A percentile compares a stretch with the other conserved stretches of the same genome.
Evolutionary conservation across 805 yeast genomes (phyloP).

Genomic region (Hanseniaspora lachancei): DNA sequence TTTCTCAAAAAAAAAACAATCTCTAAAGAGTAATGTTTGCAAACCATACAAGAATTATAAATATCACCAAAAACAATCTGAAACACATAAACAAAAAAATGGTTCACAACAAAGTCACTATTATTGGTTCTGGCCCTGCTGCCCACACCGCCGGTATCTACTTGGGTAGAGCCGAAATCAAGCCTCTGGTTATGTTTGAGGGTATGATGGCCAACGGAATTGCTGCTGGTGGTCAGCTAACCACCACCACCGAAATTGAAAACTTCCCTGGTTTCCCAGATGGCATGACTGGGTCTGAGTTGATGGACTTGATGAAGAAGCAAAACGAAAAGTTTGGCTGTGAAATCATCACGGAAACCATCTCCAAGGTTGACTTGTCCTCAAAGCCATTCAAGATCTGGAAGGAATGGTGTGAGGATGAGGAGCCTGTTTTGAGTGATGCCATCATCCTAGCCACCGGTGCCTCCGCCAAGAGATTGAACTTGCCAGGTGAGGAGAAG

Average conservation of each 20-base stretch:
- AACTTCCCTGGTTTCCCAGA: slow-evolving; percentile 98
- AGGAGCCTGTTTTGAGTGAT: slow-evolving; percentile 82
- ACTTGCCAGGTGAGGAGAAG: slow-evolving; percentile 88
- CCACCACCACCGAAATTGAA: slow-evolving; percentile 97
- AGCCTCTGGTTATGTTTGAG: slow-evolving; percentile 75
- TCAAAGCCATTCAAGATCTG: slow-evolving; percentile 88
- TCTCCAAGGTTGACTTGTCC: slow-evolving; percentile 80
- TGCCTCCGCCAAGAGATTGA: slow-evolving; percentile 91
- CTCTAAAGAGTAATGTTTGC: background rate
- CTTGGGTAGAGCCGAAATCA: slow-evolving; percentile 88
- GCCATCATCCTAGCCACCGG: slow-evolving; percentile 92
- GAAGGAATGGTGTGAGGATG: slow-evolving; percentile 91
- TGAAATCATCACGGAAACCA: slow-evolving; percentile 86
- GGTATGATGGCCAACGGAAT: slow-evolving; percentile 93
- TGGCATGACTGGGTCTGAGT: slow-evolving; percentile 72
- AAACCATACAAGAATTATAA: slow-evolving; percentile 1
- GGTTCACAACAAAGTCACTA: slow-evolving; percentile 75
- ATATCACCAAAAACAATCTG: slow-evolving; percentile 2
- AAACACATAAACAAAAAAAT: slow-evolving; percentile 28
- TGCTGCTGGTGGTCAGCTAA: slow-evolving; percentile 98
- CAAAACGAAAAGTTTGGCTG: slow-evolving; percentile 87
- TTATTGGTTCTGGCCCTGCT: slow-evolving; percentile 96
- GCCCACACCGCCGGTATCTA: slow-evolving; percentile 99
- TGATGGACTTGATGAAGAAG: slow-evolving; percentile 88
- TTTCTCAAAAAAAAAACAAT: background rate